phyloP scores from a whole-genome alignment of 202 grass and related monocot genomes.

The Hordeum pubiflorum region DNA sequence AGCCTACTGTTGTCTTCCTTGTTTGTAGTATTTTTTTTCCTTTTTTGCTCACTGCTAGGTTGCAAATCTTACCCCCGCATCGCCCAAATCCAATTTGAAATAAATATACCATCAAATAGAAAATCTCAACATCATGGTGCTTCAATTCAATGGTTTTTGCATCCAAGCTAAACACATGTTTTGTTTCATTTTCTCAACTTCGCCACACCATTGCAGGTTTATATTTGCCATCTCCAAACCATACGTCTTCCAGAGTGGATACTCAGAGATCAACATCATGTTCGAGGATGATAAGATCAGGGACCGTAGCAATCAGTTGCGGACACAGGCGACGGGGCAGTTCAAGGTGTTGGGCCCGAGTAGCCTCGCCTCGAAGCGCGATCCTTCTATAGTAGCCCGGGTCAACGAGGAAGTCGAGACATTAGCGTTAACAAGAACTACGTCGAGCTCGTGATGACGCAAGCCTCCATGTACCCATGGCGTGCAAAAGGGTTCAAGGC shows the following conservation, averaged over 20 bases:
- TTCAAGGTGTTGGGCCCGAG: constrained; percentile 41
- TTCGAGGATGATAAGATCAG: constrained; percentile 45
- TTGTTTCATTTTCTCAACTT: neutral
- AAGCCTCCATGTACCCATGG: constrained; percentile 37
- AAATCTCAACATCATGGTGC: too few species aligned
- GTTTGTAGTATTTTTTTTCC: too few species aligned
- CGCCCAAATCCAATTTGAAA: too few species aligned
- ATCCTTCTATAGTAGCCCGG: constrained; percentile 18
- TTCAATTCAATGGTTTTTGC: too few species aligned
- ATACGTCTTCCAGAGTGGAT: constrained; percentile 46
- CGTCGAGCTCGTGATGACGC: constrained; percentile 43
- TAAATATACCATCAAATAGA: too few species aligned
- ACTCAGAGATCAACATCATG: constrained; percentile 44
- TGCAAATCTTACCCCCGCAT: too few species aligned
- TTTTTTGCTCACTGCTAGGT: too few species aligned
- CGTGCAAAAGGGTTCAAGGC: constrained; percentile 39
- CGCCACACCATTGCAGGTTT: constrained; percentile 7
- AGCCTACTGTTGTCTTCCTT: too few species aligned
- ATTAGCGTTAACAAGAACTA: constrained; percentile 39
- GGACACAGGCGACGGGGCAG: constrained; percentile 32
- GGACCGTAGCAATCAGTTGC: constrained; percentile 39
- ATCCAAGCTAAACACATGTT: too few species aligned
- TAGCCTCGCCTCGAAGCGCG: neutral
- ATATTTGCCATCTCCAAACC: constrained; percentile 53
- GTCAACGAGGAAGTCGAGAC: constrained; percentile 45